These are phyloP conservation scores for Knoxia roxburghii DNA, from an alignment of 257 asterid species.

Conservation along the genomic window DNA sequence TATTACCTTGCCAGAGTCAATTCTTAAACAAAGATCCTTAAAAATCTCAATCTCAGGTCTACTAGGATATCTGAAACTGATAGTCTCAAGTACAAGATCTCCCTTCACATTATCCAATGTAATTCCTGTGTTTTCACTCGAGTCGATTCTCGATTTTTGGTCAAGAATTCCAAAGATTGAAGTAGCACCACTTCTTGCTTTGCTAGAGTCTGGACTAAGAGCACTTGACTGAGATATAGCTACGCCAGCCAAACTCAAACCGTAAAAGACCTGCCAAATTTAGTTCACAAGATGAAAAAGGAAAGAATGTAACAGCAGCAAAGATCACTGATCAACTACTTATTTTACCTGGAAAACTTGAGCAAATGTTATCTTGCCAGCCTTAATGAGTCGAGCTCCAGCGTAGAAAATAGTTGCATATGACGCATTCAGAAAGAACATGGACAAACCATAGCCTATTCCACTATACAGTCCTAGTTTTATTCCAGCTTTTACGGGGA, in stretches of 20 bases:
- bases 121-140: constrained; percentile 34
- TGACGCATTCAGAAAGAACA: constrained; percentile 40
- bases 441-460: constrained; percentile 46
- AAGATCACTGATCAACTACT: neutral
- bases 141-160: constrained; percentile 41
- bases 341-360: constrained; percentile 52
- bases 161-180: constrained; percentile 56
- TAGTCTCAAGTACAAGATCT: constrained; percentile 44
- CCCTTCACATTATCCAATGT: constrained; percentile 40
- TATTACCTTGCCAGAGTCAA: constrained; percentile 48
- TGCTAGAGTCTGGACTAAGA: constrained; percentile 59
- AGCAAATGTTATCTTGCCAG: constrained; percentile 40
- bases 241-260: constrained; percentile 47
- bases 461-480: constrained; percentile 52
- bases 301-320: neutral
- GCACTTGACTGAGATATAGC: constrained; percentile 57
- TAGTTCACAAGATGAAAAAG: neutral
- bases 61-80: constrained; percentile 55
- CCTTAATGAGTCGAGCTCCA: constrained; percentile 56
- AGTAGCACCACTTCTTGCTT: constrained; percentile 49
- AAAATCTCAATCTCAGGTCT: constrained; percentile 60
- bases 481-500: constrained; percentile 36
- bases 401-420: constrained; percentile 56
- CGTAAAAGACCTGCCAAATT: constrained; percentile 45
- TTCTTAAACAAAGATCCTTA: constrained; percentile 44